phyloP scores from a whole-genome alignment of 2,329 filamentous ascomycete genomes.

The Trichoderma koningii region DNA sequence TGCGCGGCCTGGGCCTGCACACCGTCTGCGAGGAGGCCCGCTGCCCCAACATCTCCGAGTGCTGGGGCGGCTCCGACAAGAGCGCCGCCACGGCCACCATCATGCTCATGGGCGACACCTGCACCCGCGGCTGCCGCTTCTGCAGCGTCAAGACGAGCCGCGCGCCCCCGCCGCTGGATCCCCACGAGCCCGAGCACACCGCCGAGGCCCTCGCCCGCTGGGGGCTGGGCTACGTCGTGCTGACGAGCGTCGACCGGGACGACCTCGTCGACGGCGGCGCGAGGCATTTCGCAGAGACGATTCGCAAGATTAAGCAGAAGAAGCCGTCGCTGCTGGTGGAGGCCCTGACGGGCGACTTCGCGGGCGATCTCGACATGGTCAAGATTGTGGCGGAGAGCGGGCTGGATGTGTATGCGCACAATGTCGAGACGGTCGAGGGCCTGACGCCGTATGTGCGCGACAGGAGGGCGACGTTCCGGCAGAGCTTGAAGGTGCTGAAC shows the following conservation, averaged over 20 bases:
- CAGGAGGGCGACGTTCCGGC: conserved; percentile 82
- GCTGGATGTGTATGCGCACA: conserved; percentile 95
- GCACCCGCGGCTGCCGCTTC: conserved; percentile 93
- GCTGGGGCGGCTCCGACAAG: conserved; percentile 91
- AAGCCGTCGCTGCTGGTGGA: conserved; percentile 76
- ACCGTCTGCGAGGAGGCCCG: conserved; percentile 97
- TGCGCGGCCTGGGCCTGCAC: conserved; percentile 85
- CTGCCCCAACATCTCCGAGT: conserved; percentile 96
- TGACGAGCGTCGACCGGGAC: conserved; percentile 92
- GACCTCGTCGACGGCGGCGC: conserved; percentile 89
- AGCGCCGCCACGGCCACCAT: conserved; percentile 93
- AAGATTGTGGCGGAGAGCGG: conserved; percentile 80
- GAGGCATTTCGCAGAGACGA: conserved; percentile 87
- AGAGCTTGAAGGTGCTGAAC: conserved; percentile 77
- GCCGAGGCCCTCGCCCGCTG: conserved; percentile 89
- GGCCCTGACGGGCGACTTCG: conserved; percentile 84
- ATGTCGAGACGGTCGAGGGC: conserved; percentile 91
- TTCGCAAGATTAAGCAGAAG: conserved; percentile 89
- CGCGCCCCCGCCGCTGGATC: conserved; percentile 76
- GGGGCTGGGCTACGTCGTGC: conserved; percentile 93
- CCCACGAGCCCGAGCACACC: conserved; percentile 95
- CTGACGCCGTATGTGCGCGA: conserved; percentile 90
- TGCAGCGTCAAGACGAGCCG: conserved; percentile 93
- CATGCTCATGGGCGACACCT: conserved; percentile 99
- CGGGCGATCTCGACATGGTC: conserved; percentile 84